Conservation (phyloP, 169 alveolate species). For the Plasmodium malariae region DNA sequence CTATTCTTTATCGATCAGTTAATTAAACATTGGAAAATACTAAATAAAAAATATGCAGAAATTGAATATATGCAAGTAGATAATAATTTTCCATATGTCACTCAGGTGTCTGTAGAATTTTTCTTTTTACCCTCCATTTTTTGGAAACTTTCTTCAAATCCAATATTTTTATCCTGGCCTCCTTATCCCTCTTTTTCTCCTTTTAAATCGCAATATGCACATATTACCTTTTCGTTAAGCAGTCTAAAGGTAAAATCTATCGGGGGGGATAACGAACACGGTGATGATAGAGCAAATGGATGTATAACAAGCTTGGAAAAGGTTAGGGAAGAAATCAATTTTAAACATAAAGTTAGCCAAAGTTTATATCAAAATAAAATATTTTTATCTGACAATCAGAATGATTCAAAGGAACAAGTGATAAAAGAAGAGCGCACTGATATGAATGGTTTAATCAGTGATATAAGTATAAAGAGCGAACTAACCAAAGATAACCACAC, state of each 20-base stretch:
- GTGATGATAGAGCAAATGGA: neutral
- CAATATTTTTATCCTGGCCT: conserved; percentile 74
- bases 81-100: conserved; percentile 60
- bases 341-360: too few species aligned
- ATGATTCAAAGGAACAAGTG: too few species aligned
- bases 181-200: conserved; percentile 76
- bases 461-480: neutral
- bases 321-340: neutral
- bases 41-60: conserved; percentile 44
- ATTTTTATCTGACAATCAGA: too few species aligned
- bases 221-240: conserved; percentile 35
- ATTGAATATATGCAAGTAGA: conserved; percentile 65
- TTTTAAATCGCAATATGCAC: conserved; percentile 74
- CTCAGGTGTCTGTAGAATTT: conserved; percentile 46
- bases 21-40: conserved; percentile 64
- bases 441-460: too few species aligned
- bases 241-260: neutral
- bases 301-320: neutral
- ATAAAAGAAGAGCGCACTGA: too few species aligned
- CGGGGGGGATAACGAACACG: neutral
- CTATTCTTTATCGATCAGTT: conserved; percentile 46
- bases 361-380: too few species aligned
- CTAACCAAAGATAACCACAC: neutral
- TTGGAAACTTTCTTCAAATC: conserved; percentile 70
- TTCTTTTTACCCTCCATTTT: conserved; percentile 60